Percentiles rank a stretch among this genome's conserved stretches.
Conservation (phyloP, 169 alveolate genomes). For the Plasmodium vivax region DNA sequence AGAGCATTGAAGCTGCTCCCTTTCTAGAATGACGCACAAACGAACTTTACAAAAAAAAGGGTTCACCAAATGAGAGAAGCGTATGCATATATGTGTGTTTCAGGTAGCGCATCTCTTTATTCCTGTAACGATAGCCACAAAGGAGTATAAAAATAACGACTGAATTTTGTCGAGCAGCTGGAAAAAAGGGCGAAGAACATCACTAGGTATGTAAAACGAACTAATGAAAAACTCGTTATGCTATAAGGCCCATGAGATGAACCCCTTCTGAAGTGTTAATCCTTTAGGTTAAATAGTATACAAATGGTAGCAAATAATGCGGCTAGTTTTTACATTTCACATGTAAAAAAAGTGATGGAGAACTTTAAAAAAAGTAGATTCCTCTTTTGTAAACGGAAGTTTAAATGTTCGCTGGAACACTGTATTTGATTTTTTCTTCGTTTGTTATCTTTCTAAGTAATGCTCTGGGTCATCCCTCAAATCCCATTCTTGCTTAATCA, state of each 20-base stretch:
- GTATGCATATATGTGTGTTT: background rate
- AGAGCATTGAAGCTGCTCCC: background rate
- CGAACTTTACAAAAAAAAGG: background rate
- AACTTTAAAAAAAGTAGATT: background rate
- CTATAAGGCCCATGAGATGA: background rate
- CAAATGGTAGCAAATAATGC: background rate
- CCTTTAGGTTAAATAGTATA: background rate
- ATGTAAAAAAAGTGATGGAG: background rate
- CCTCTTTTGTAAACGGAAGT: background rate
- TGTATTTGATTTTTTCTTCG: background rate
- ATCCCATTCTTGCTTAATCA: background rate
- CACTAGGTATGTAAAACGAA: background rate
- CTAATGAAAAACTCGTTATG: background rate
- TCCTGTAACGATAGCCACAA: background rate
- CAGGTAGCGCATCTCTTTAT: background rate
- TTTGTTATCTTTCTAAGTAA: conserved; percentile 1
- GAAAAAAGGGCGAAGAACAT: background rate
- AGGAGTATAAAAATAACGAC: background rate
- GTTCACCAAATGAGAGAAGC: background rate
- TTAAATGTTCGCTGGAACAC: background rate
- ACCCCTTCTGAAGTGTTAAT: background rate
- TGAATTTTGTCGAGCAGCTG: background rate
- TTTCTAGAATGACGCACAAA: background rate
- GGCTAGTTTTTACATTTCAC: background rate
- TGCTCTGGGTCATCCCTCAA: conserved; percentile 19